Evolutionary conservation across 805 yeast genomes (phyloP).

Genomic region (Pichia sporocuriosa): DNA sequence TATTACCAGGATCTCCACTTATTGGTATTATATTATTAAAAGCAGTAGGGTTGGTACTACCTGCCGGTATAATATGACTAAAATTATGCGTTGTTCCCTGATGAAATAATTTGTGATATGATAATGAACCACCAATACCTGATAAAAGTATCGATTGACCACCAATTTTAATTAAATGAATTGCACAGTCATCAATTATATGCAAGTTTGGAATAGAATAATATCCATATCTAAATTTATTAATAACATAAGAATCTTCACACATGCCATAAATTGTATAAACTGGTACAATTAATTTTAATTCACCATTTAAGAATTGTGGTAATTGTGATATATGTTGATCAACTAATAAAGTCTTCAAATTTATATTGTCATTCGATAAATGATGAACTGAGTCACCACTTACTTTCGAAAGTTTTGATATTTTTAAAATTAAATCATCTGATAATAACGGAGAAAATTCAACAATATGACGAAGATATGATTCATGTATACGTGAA

Average conservation of each 20-base stretch:
- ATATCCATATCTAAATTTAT: constrained; percentile 51
- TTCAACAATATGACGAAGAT: constrained; percentile 58
- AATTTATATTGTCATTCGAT: constrained; percentile 31
- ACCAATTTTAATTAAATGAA: constrained; percentile 34
- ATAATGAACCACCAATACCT: constrained; percentile 69
- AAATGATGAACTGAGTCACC: constrained; percentile 36
- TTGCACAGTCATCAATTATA: constrained; percentile 52
- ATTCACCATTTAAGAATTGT: constrained; percentile 38
- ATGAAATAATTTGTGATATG: constrained; percentile 61
- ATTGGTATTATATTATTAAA: constrained; percentile 38
- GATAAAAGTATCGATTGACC: constrained; percentile 48
- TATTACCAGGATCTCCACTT: constrained; percentile 55
- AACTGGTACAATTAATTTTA: constrained; percentile 49
- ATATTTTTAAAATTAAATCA: constrained; percentile 42
- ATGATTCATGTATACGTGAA: constrained; percentile 46
- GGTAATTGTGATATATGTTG: constrained; percentile 46
- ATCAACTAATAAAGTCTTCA: constrained; percentile 31
- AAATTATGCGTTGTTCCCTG: constrained; percentile 44
- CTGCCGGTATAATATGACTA: constrained; percentile 26
- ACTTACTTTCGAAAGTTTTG: constrained; percentile 41
- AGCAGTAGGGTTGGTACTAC: neutral
- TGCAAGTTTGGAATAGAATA: constrained; percentile 50
- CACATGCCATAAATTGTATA: constrained; percentile 73
- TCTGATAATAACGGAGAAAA: constrained; percentile 53
- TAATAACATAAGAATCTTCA: constrained; percentile 64